These are phyloP conservation scores for Flagelloscypha sp. DNA, from an alignment of 768 basidiomycete genomes.

Conservation along the genomic window DNA sequence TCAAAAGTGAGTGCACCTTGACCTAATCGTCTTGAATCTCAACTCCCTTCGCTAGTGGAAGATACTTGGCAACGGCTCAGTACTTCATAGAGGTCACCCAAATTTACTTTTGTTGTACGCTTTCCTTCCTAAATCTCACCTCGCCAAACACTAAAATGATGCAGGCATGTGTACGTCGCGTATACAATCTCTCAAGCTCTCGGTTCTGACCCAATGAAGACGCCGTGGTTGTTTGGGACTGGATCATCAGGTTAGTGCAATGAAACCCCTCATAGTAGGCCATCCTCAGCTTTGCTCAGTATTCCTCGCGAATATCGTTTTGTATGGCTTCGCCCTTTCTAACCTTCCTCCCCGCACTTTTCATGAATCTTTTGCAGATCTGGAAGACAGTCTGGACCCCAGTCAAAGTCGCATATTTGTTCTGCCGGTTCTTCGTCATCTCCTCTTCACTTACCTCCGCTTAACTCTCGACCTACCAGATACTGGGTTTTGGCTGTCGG, in stretches of 20 bases:
- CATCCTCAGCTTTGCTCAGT: too few relatives aligned
- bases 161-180: slow-evolving; percentile 59
- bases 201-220: slow-evolving; percentile 31
- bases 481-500: slow-evolving; percentile 81
- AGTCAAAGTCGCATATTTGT: slow-evolving; percentile 75
- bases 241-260: too few relatives aligned
- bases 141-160: too few relatives aligned
- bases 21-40: slow-evolving; percentile 10
- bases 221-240: slow-evolving; percentile 79
- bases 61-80: slow-evolving; percentile 51
- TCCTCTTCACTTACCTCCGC: slow-evolving; percentile 6
- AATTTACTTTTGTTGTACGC: slow-evolving; percentile 81
- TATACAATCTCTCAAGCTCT: too few relatives aligned
- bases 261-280: too few relatives aligned
- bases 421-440: slow-evolving; percentile 58
- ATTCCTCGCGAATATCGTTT: slow-evolving; percentile 71
- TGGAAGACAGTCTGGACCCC: slow-evolving; percentile 83
- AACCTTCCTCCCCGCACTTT: slow-evolving; percentile 12
- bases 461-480: slow-evolving; percentile 26
- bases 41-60: slow-evolving; percentile 20
- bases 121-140: slow-evolving; percentile 15
- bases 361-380: slow-evolving; percentile 39
- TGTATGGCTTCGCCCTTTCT: slow-evolving; percentile 30
- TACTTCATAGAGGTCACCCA: slow-evolving; percentile 77
- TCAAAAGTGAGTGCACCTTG: slow-evolving; percentile 1